Evolutionary conservation across 1,284 basidiomycete genomes (phyloP), one percentile per base, ranked within the genome.

Genomic region (Anthracocystis panici-leucophaei): DNA sequence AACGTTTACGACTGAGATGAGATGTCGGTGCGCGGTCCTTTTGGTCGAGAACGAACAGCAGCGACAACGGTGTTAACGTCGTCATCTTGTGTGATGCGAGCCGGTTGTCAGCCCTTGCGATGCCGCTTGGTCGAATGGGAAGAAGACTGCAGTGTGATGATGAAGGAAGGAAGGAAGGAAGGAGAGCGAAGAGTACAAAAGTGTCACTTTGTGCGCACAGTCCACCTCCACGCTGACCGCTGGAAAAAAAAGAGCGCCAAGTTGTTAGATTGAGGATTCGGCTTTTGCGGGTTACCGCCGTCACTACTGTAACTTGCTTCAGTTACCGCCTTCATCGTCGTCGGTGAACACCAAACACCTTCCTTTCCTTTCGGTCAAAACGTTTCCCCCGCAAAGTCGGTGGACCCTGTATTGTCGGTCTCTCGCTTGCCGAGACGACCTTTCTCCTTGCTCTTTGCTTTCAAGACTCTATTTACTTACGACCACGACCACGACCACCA

Each of bases 31-130:
- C 25, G 11, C 12, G 33, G 1, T 55, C 25, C 6, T 44, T 45
- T 41, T 71, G 68, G n/a, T 57, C 55, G 12, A 71, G 48, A 14
- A 71, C 55, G 40, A 71, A 62, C 23, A 63, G 68, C 41, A 71
- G 42, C 18, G 68, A 61, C 33, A 71, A 20, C 14, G 62, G 63
- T 42, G 68, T 65, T 23, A 58, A 58, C 25, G 68, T 71, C 16
- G 63, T 61, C 68, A 71, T 70, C 21, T 41, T 57, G 42, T 31
- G 33, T 48, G 10, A 16, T 10, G 11, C 33, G 29, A 10, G 4
- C 3, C 9, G 5, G 3, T 8, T 14, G 10, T 50, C 8, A 5
- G 14, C 35, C 14, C 4, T 16, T 38, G 35, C 1, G 14, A 38
- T 38, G 35, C 12, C 12, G 12, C 35, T 38, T 16, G 14, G 35